A percentile compares a stretch with the other conserved stretches of the same genome.
Evolutionary conservation across 2,329 filamentous ascomycete genomes (phyloP).

Genomic region (Microdochium nivale): DNA sequence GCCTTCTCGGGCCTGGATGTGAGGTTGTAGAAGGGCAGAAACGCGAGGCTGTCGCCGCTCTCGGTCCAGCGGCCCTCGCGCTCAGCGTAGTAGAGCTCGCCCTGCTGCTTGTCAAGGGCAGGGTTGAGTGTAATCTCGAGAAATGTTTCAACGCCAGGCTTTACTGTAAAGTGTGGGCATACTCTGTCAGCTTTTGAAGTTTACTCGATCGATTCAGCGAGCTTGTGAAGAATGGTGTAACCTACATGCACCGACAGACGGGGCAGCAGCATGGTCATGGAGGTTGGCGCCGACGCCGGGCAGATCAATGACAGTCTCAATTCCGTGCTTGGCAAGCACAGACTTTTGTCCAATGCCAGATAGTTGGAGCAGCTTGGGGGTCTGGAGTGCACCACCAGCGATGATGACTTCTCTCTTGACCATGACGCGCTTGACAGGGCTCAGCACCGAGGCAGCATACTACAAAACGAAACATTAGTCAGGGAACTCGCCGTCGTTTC

Average conservation of each 20-base stretch:
- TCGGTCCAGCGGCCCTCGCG: conserved; percentile 2
- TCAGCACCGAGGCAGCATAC: not conserved
- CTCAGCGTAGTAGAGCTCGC: conserved; percentile 1
- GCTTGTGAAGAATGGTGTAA: too few relatives aligned
- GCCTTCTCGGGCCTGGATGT: not conserved
- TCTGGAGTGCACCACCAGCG: conserved; percentile 39
- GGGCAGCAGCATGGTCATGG: conserved; percentile 33
- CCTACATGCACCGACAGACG: not conserved
- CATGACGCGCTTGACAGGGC: conserved; percentile 10
- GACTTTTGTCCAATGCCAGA: conserved; percentile 39
- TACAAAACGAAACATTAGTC: not conserved
- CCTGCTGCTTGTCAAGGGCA: conserved; percentile 7
- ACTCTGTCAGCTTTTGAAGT: not conserved
- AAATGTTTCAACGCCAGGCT: conserved; percentile 10
- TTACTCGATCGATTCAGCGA: not conserved
- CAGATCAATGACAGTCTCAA: conserved; percentile 32
- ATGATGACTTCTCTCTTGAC: conserved; percentile 38
- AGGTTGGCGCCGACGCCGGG: conserved; percentile 45
- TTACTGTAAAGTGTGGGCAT: not conserved
- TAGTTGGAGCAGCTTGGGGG: conserved; percentile 41
- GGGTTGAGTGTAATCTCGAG: conserved; percentile 5
- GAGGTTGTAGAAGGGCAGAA: not conserved
- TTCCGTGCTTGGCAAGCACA: conserved; percentile 29
- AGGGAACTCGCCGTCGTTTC: not conserved
- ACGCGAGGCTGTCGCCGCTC: conserved; percentile 1